Evolutionary conservation across 1,284 basidiomycete species (phyloP).

Genomic region (Leccinum subrobustum): DNA sequence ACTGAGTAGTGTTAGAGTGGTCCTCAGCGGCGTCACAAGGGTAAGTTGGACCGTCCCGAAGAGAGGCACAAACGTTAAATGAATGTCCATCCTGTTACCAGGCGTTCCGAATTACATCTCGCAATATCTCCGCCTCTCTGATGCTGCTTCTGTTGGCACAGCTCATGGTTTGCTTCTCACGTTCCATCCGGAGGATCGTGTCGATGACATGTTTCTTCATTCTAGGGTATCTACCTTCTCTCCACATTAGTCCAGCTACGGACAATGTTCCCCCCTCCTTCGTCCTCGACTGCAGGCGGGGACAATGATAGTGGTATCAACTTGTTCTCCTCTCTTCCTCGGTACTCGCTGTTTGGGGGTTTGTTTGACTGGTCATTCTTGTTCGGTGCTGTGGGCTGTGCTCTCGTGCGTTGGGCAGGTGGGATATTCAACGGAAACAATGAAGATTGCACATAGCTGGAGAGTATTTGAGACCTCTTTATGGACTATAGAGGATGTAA

Average conservation of each 20-base stretch:
- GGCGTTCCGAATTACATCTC: conserved; percentile 63
- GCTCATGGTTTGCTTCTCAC: conserved; percentile 58
- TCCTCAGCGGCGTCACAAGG: conserved; percentile 62
- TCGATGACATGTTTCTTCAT: conserved; percentile 1
- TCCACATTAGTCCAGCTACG: conserved; percentile 77
- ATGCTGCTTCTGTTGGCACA: conserved; percentile 74
- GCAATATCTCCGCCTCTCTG: conserved; percentile 64
- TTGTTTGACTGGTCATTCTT: conserved; percentile 74
- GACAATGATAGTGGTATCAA: conserved; percentile 39
- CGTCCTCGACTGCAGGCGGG: conserved; percentile 21
- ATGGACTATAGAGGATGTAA: conserved; percentile 10
- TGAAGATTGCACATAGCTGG: conserved; percentile 13
- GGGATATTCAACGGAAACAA: conserved; percentile 26
- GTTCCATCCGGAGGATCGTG: conserved; percentile 6
- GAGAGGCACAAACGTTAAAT: neutral
- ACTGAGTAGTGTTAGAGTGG: conserved; percentile 62
- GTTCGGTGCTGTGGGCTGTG: conserved; percentile 48
- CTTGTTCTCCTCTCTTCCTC: conserved; percentile 71
- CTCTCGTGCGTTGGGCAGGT: conserved; percentile 49
- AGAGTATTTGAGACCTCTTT: neutral
- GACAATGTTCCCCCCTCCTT: conserved; percentile 62
- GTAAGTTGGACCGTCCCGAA: conserved; percentile 38
- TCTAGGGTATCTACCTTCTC: conserved; percentile 73
- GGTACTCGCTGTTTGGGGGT: conserved; percentile 68
- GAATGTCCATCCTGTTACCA: conserved; percentile 24